Evolutionary conservation across 768 basidiomycete genomes (phyloP).

Genomic region (Mycena floridula): DNA sequence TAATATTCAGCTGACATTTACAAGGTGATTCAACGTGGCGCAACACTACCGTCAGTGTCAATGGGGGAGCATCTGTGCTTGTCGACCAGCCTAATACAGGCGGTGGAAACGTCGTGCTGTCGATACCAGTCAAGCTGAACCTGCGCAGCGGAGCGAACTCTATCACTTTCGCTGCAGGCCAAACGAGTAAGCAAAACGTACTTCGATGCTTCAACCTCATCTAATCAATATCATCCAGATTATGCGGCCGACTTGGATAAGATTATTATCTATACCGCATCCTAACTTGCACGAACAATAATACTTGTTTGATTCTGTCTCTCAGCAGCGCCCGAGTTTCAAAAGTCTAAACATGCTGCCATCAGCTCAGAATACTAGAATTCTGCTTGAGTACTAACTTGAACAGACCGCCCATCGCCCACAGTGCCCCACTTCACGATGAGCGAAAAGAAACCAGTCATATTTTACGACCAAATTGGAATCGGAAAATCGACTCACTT

Average conservation of each 20-base stretch:
- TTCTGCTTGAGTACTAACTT: too few species aligned
- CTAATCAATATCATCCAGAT: conserved; percentile 20
- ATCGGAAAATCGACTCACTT: too few species aligned
- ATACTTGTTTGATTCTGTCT: too few species aligned
- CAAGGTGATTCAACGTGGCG: conserved; percentile 50
- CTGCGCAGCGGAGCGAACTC: conserved; percentile 46
- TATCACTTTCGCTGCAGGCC: conserved; percentile 41
- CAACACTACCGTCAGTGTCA: conserved; percentile 57
- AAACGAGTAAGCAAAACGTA: conserved; percentile 36
- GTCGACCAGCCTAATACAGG: conserved; percentile 57
- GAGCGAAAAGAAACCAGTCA: too few species aligned
- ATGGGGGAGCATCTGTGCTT: conserved; percentile 45
- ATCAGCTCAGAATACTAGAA: too few species aligned
- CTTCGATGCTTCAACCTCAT: neutral
- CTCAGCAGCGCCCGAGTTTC: too few species aligned
- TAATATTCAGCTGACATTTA: neutral
- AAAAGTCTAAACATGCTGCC: too few species aligned
- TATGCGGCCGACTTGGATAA: conserved; percentile 58
- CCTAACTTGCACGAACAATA: conserved; percentile 1
- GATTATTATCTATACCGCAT: conserved; percentile 48
- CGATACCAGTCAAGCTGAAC: conserved; percentile 48
- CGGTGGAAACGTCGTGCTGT: conserved; percentile 44
- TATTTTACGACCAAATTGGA: too few species aligned
- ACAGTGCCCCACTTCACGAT: too few species aligned
- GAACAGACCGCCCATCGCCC: too few species aligned